phyloP scores from a whole-genome alignment of 2,329 filamentous ascomycete genomes.

The Pestalotiopsis sp. region DNA sequence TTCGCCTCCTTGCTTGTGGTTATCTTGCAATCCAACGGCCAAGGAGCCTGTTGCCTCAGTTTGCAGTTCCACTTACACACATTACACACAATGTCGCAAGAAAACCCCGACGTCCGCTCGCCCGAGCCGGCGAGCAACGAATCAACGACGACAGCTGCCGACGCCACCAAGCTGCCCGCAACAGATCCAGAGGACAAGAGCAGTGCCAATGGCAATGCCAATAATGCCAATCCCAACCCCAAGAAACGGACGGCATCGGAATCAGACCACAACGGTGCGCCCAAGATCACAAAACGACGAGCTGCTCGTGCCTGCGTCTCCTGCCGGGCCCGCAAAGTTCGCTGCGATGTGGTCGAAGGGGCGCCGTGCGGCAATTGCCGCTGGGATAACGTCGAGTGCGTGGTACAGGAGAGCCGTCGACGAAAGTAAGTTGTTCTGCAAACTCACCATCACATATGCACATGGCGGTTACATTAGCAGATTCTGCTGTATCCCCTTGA shows the following conservation, averaged over 20 bases:
- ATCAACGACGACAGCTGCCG: slow-evolving; percentile 12
- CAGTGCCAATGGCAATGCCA: slow-evolving; percentile 15
- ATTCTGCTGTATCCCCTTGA: background rate
- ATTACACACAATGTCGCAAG: slow-evolving; percentile 23
- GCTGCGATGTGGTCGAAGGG: slow-evolving; percentile 90
- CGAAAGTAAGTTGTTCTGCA: slow-evolving; percentile 71
- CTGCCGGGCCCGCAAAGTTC: slow-evolving; percentile 86
- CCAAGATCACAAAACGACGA: slow-evolving; percentile 71
- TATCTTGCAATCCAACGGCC: background rate
- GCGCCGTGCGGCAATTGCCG: slow-evolving; percentile 87
- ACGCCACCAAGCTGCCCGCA: slow-evolving; percentile 15
- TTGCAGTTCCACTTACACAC: background rate
- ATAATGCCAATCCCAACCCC: slow-evolving; percentile 22
- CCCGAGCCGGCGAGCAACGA: slow-evolving; percentile 25
- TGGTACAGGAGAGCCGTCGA: slow-evolving; percentile 79
- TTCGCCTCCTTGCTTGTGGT: background rate
- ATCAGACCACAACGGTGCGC: slow-evolving; percentile 35
- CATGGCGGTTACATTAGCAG: background rate
- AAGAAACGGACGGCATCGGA: slow-evolving; percentile 34
- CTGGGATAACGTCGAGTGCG: slow-evolving; percentile 77
- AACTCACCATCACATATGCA: background rate
- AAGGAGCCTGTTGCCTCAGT: background rate
- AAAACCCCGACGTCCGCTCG: slow-evolving; percentile 26
- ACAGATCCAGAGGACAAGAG: slow-evolving; percentile 18
- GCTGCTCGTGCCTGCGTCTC: slow-evolving; percentile 91